Evolutionary conservation across 148 eudicot genomes (phyloP).

Genomic region (Euryodendron excelsum): DNA sequence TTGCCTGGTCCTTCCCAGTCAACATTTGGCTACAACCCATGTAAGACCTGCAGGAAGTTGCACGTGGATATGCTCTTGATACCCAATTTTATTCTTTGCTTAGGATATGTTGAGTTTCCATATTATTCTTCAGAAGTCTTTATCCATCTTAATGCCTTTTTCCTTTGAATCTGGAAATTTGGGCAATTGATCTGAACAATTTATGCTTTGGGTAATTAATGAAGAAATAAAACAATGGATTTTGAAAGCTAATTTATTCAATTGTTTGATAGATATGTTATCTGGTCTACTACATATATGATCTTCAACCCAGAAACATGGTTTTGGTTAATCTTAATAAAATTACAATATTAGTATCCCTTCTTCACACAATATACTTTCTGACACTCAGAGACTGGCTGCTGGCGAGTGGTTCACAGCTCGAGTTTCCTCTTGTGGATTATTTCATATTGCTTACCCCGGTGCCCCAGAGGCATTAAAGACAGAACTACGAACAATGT

Average conservation of each 20-base stretch:
- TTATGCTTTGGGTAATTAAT: not conserved
- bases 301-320: not conserved
- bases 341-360: not conserved
- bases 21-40: not conserved
- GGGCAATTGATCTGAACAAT: not conserved
- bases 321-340: not conserved
- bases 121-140: not conserved
- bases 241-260: not conserved
- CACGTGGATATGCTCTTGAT: not conserved
- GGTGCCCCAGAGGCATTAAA: constrained; percentile 52
- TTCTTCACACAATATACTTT: not conserved
- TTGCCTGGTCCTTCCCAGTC: too few relatives aligned
- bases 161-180: not conserved
- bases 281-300: not conserved
- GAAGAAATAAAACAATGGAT: not conserved
- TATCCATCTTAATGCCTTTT: not conserved
- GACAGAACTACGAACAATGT: constrained; percentile 51
- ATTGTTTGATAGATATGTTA: not conserved
- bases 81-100: not conserved
- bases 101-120: not conserved
- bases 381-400: constrained; percentile 44
- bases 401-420: constrained; percentile 76
- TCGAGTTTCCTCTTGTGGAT: constrained; percentile 62
- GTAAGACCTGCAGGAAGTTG: not conserved
- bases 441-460: constrained; percentile 61